Percentiles rank a stretch among this genome's conserved stretches.
phyloP scores from a whole-genome alignment of 495 filamentous ascomycete species.

The Penicillium waksmanii region DNA sequence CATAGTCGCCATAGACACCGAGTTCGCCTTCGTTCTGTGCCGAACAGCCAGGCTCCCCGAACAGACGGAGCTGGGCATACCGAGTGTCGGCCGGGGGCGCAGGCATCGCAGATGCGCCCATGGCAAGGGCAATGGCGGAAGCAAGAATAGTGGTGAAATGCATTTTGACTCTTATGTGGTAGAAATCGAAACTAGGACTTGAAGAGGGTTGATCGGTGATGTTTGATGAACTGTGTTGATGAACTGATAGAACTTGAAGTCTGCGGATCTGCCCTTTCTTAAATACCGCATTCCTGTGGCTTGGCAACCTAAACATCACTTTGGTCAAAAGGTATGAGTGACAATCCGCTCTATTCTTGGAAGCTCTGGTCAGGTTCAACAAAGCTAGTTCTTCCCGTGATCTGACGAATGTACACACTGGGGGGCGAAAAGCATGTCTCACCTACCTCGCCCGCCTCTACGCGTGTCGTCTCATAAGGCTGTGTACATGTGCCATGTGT shows the following conservation, averaged over 20 bases:
- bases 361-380: not conserved
- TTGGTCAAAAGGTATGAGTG: not conserved
- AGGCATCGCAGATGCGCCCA: constrained; percentile 10
- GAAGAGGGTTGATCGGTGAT: not conserved
- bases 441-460: constrained; percentile 4
- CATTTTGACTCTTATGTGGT: constrained; percentile 12
- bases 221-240: not conserved
- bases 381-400: not conserved
- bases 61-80: constrained; percentile 25
- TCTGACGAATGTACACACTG: constrained; percentile 1
- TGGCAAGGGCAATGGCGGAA: constrained; percentile 9
- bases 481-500: not conserved
- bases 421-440: constrained; percentile 7
- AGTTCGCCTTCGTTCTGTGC: constrained; percentile 23
- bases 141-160: constrained; percentile 12
- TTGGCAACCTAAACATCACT: not conserved
- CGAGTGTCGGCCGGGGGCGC: constrained; percentile 16
- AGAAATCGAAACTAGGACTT: not conserved
- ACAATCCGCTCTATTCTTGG: not conserved
- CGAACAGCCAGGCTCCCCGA: constrained; percentile 21
- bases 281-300: not conserved
- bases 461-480: not conserved
- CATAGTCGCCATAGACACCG: constrained; percentile 20
- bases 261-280: not conserved
- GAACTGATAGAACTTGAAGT: not conserved